These are phyloP conservation scores for Aspergillus pseudoglaucus DNA, from an alignment of 2,329 filamentous ascomycete species.

Conservation along the genomic window DNA sequence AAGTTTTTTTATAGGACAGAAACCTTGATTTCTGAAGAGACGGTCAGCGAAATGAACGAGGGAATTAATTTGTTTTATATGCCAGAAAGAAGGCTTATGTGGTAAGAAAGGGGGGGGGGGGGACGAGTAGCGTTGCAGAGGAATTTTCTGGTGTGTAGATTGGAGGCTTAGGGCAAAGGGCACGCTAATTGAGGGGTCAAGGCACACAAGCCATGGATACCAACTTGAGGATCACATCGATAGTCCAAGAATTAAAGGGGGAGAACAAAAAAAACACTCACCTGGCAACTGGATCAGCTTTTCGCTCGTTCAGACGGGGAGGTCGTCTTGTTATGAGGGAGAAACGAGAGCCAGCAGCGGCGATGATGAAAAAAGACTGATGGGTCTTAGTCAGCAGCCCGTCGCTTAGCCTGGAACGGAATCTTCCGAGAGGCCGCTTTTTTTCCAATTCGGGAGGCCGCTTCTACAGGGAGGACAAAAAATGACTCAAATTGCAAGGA, in stretches of 20 bases:
- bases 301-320: neutral
- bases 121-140: neutral
- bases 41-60: neutral
- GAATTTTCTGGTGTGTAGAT: neutral
- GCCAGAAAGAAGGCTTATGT: neutral
- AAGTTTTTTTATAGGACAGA: neutral
- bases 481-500: neutral
- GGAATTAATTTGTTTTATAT: neutral
- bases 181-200: neutral
- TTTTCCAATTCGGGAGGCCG: neutral
- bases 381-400: neutral
- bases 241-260: neutral
- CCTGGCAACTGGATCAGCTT: no score
- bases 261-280: neutral
- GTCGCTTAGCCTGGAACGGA: neutral
- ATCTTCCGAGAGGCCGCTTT: neutral
- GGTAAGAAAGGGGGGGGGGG: neutral
- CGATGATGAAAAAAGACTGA: neutral
- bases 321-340: neutral
- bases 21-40: neutral
- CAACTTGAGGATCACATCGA: neutral
- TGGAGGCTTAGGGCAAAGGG: conserved; percentile 1
- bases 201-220: neutral
- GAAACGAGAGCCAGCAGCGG: neutral
- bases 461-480: neutral